A percentile compares a stretch with the other conserved stretches of the same genome.
phyloP scores from a whole-genome alignment of 2,329 filamentous ascomycete species.

The Aspergillus texensis region DNA sequence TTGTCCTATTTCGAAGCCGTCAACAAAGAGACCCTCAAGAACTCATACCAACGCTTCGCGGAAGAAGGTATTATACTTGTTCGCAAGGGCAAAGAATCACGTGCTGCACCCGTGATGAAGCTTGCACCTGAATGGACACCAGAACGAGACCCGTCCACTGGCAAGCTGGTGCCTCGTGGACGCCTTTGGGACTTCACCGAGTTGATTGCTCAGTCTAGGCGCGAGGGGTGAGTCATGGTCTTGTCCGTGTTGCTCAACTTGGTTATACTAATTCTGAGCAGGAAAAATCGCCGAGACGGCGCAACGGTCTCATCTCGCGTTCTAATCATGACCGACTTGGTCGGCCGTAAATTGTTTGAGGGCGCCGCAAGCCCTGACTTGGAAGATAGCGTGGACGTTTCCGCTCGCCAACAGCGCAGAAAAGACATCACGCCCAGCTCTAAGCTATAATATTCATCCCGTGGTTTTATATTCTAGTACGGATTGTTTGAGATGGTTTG shows the following conservation, averaged over 20 bases:
- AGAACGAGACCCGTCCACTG: conserved; percentile 62
- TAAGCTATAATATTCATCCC: conserved; percentile 28
- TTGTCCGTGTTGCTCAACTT: neutral
- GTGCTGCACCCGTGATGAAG: conserved; percentile 53
- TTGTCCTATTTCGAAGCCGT: conserved; percentile 97
- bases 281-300: conserved; percentile 91
- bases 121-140: conserved; percentile 77
- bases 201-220: conserved; percentile 75
- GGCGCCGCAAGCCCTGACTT: conserved; percentile 31
- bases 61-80: conserved; percentile 87
- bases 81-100: conserved; percentile 64
- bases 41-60: conserved; percentile 83
- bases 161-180: conserved; percentile 68
- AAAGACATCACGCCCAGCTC: conserved; percentile 39
- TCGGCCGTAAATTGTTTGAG: conserved; percentile 70
- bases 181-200: conserved; percentile 91
- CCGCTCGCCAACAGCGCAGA: conserved; percentile 39
- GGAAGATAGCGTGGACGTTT: conserved; percentile 33
- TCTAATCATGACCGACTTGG: conserved; percentile 71
- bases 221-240: conserved; percentile 66
- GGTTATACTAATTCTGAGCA: conserved; percentile 19
- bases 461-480: neutral
- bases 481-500: neutral
- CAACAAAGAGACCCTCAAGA: conserved; percentile 96
- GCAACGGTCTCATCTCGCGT: conserved; percentile 85